These are phyloP conservation scores for Cyclotella sp. DNA, from an alignment of 108 stramenopile genomes.

Conservation along the genomic window DNA sequence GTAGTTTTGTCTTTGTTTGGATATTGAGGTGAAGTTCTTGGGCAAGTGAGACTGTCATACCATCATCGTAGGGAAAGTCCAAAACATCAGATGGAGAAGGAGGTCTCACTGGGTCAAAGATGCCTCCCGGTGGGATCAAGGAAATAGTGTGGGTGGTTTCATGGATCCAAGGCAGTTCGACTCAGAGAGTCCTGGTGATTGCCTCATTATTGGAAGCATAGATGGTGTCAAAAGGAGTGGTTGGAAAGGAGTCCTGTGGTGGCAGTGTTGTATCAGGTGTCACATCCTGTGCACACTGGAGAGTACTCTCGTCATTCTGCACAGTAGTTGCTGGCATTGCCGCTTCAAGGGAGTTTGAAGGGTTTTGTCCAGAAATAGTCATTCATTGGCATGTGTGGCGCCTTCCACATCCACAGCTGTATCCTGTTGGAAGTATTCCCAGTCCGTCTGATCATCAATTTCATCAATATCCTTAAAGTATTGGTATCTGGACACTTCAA, in stretches of 20 bases:
- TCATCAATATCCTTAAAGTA: neutral
- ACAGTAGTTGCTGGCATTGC: too few relatives aligned
- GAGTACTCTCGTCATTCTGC: too few relatives aligned
- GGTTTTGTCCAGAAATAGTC: neutral
- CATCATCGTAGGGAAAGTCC: neutral
- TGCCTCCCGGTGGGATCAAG: neutral
- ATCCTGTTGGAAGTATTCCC: neutral
- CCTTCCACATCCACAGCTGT: neutral
- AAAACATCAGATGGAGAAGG: neutral
- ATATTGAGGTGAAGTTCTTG: neutral
- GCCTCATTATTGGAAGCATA: too few relatives aligned
- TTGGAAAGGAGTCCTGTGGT: too few relatives aligned
- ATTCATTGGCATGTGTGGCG: neutral
- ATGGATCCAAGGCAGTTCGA: neutral
- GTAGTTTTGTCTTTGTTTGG: too few relatives aligned
- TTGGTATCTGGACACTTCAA: neutral
- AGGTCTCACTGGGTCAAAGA: neutral
- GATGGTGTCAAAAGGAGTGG: too few relatives aligned
- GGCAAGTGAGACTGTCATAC: neutral
- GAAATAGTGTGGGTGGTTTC: neutral
- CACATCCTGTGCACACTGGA: too few relatives aligned
- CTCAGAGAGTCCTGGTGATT: too few relatives aligned
- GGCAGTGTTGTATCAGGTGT: too few relatives aligned
- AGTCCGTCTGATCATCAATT: neutral
- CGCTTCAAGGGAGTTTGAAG: too few relatives aligned